These are phyloP conservation scores for Neoscytalidium dimidiatum DNA, from an alignment of 2,329 filamentous ascomycete species.

Conservation along the genomic window DNA sequence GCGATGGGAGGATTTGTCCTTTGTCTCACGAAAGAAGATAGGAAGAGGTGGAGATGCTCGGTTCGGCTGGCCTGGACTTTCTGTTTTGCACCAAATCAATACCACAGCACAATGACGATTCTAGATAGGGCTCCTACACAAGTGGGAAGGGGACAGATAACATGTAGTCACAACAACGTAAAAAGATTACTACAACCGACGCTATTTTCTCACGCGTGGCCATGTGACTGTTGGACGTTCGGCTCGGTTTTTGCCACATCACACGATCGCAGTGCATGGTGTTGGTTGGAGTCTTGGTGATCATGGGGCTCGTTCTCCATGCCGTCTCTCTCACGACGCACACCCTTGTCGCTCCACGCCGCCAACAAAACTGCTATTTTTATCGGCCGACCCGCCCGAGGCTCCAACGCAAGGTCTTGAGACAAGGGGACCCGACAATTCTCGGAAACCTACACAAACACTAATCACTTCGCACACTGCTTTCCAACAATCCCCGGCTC, in stretches of 20 bases:
- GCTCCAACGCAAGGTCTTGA: no score
- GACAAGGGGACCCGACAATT: no score
- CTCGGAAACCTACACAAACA: no score
- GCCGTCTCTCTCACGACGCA: no score
- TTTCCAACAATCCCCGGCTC: no score
- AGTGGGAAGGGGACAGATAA: background rate
- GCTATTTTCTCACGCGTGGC: background rate
- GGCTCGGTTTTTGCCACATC: background rate
- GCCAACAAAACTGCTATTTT: no score
- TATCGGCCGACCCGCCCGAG: no score
- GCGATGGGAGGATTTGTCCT: constrained; percentile 5
- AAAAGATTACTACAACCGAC: background rate
- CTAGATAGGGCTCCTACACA: constrained; percentile 1
- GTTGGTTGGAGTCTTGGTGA: background rate
- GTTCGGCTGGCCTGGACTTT: constrained; percentile 16
- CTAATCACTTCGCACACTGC: no score
- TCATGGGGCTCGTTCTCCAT: background rate
- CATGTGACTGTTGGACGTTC: background rate
- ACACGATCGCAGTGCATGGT: background rate
- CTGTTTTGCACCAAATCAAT: background rate
- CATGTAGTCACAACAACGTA: background rate
- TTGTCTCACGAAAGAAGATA: background rate
- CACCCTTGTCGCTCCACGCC: no score
- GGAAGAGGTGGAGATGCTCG: background rate
- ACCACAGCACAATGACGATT: constrained; percentile 12